phyloP scores from a whole-genome alignment of 2,329 filamentous ascomycete genomes.

The Pyricularia pennisetigena region DNA sequence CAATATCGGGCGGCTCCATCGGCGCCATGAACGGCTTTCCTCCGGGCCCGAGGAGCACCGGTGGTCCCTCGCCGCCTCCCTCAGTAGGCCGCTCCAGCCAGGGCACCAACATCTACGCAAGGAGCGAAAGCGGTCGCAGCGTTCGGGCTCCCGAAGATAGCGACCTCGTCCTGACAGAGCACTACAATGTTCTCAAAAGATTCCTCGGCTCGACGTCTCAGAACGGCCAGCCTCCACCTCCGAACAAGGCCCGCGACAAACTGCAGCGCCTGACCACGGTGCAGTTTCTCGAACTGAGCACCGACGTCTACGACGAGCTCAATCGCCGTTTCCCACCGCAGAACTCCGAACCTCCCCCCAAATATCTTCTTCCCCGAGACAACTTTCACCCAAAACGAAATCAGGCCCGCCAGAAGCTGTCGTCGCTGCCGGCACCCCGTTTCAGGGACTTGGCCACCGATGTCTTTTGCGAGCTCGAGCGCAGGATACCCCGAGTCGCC shows the following conservation, averaged over 20 bases:
- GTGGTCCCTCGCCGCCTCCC: slow-evolving; percentile 72
- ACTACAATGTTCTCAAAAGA: slow-evolving; percentile 70
- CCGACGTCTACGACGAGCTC: slow-evolving; percentile 93
- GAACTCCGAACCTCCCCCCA: slow-evolving; percentile 42
- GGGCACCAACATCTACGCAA: slow-evolving; percentile 59
- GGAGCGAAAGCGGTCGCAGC: slow-evolving; percentile 56
- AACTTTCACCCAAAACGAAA: slow-evolving; percentile 96
- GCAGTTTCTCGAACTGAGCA: slow-evolving; percentile 95
- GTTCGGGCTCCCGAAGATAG: slow-evolving; percentile 42
- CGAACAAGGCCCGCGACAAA: slow-evolving; percentile 91
- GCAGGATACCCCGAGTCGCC: slow-evolving; percentile 75
- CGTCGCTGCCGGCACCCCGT: slow-evolving; percentile 73
- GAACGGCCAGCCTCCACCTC: slow-evolving; percentile 64
- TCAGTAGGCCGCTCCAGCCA: slow-evolving; percentile 81
- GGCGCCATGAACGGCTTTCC: slow-evolving; percentile 52
- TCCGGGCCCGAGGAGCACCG: slow-evolving; percentile 43
- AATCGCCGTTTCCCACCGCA: slow-evolving; percentile 57
- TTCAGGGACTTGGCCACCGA: slow-evolving; percentile 92
- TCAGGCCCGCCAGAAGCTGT: slow-evolving; percentile 91
- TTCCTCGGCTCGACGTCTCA: slow-evolving; percentile 62
- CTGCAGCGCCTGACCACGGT: slow-evolving; percentile 78
- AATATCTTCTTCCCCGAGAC: slow-evolving; percentile 72
- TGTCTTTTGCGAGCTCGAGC: slow-evolving; percentile 89
- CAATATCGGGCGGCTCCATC: slow-evolving; percentile 55
- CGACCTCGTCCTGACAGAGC: slow-evolving; percentile 59